Conservation (phyloP, 371 early-diverging fungal genomes). For the Apophysomyces trapeziformis region DNA sequence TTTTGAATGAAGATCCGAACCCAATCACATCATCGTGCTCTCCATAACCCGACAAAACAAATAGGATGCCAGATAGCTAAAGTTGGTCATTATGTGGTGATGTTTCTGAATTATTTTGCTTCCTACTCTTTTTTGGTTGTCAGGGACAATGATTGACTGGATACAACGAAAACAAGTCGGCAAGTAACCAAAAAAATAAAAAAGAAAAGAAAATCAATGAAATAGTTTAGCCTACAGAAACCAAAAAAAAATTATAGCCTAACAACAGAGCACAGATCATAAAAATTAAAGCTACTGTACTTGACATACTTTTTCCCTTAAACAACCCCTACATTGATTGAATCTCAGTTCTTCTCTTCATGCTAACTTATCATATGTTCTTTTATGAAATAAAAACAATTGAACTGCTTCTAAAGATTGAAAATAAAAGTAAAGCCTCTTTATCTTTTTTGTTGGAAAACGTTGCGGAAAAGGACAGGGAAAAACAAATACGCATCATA, state of each 20-base stretch:
- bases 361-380: background rate
- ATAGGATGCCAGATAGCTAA: too few species aligned
- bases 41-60: background rate
- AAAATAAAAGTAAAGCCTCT: background rate
- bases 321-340: background rate
- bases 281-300: background rate
- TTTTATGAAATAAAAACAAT: background rate
- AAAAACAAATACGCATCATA: conserved; percentile 6
- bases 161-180: background rate
- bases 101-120: background rate
- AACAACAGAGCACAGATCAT: conserved; percentile 1
- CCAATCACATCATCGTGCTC: conserved; percentile 5
- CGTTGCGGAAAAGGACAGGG: background rate
- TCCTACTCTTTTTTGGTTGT: too few species aligned
- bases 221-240: conserved; percentile 7
- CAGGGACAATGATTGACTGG: too few species aligned
- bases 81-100: background rate
- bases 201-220: background rate
- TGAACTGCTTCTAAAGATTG: too few species aligned
- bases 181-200: background rate
- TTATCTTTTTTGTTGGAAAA: background rate
- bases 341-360: background rate
- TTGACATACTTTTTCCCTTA: background rate
- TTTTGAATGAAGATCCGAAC: background rate
- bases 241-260: background rate